Conservation (phyloP, 2,329 filamentous ascomycete genomes). For the Fusarium tuaranense region DNA sequence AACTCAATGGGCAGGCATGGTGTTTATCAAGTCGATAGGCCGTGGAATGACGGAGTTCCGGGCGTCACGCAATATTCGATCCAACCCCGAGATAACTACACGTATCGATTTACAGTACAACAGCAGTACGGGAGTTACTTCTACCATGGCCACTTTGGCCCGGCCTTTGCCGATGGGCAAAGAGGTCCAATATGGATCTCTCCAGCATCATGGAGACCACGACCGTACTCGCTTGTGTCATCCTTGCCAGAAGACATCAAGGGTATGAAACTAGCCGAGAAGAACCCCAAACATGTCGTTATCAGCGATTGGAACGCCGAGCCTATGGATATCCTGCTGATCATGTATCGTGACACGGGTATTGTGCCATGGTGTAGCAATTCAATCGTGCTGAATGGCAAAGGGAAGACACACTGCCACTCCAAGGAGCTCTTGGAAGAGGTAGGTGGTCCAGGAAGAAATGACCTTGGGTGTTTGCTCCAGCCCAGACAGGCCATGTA, state of each 20-base stretch:
- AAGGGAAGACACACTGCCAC: conserved; percentile 1
- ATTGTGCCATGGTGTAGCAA: background rate
- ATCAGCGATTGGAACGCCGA: conserved; percentile 3
- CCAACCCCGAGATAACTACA: background rate
- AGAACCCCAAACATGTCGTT: background rate
- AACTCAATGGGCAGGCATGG: background rate
- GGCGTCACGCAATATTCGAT: conserved; percentile 6
- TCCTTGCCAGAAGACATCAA: background rate
- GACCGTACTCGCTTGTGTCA: background rate
- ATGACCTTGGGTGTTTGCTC: background rate
- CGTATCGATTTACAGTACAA: background rate
- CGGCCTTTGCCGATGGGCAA: background rate
- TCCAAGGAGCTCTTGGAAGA: conserved; percentile 10
- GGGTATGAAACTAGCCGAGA: background rate
- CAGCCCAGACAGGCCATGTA: background rate
- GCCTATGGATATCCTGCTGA: background rate
- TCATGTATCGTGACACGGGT: conserved; percentile 2
- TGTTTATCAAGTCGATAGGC: background rate
- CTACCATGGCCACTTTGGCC: conserved; percentile 5
- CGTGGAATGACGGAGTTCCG: conserved; percentile 3
- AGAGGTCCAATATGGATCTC: background rate
- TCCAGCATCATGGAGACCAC: background rate
- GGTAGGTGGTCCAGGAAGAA: background rate
- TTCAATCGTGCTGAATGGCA: background rate
- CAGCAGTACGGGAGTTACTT: conserved; percentile 1